A percentile compares a stretch with the other conserved stretches of the same genome.
Conservation (phyloP, 257 asterid species). For the Solanum habrochaites region DNA sequence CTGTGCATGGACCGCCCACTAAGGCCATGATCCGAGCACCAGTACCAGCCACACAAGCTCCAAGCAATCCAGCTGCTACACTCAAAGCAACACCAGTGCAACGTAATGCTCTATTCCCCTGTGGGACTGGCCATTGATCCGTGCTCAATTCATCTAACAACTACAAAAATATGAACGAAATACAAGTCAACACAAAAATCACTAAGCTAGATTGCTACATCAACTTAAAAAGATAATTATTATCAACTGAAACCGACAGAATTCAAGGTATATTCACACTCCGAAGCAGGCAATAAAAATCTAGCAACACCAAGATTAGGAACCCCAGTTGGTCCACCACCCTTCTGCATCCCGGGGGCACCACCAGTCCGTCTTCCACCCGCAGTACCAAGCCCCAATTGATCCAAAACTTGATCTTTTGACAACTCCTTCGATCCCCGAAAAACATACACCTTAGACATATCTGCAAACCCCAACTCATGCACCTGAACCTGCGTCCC, state of each 20-base stretch:
- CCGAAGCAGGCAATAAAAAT: constrained; percentile 82
- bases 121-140: constrained; percentile 79
- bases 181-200: not conserved
- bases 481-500: constrained; percentile 98
- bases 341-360: constrained; percentile 13
- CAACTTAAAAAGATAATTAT: not conserved
- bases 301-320: constrained; percentile 51
- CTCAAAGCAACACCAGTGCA: constrained; percentile 95
- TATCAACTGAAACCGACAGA: constrained; percentile 29
- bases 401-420: constrained; percentile 89
- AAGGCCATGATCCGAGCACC: constrained; percentile 81
- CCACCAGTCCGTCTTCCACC: constrained; percentile 33
- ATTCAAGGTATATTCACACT: constrained; percentile 71
- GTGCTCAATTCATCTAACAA: constrained; percentile 85
- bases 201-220: not conserved
- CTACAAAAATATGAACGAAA: constrained; percentile 19
- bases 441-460: constrained; percentile 79
- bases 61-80: constrained; percentile 84
- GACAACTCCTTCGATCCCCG: constrained; percentile 76
- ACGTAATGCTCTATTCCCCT: constrained; percentile 70
- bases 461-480: constrained; percentile 81
- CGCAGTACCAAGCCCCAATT: constrained; percentile 39
- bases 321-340: constrained; percentile 34
- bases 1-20: constrained; percentile 98
- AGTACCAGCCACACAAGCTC: constrained; percentile 75